Evolutionary conservation across 2,329 filamentous ascomycete species (phyloP), one percentile per base, ranked within the genome.

Genomic region (Diaporthe aspalathi): DNA sequence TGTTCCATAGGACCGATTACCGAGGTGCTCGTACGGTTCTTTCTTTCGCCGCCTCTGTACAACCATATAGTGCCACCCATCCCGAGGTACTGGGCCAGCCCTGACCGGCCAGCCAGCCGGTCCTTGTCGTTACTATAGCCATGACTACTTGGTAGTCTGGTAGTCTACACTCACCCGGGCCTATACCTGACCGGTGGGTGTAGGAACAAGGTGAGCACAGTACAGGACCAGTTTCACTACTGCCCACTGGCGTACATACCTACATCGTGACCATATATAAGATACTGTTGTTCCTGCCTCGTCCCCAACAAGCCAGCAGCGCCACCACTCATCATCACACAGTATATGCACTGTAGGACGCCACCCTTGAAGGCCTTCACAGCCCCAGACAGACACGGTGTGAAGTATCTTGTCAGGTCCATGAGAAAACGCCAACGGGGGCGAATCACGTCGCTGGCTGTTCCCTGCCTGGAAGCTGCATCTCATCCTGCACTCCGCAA

Each of bases 401-500:
- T 27, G 5, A 24, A 12, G 56, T 45, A 12, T 27, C 22, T 65
- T 29, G 11, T 43, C 24, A 29, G 29, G 11, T 7, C 32, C 5
- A 35, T 35, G 32, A 9, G 32, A 9, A 9, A 35, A 24, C 17
- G 17, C 20, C 12, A n/a, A 7, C 38, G 57, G 45, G 60, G 60
- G 60, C 45, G 60, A 65, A 65, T 65, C 60, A 65, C 43, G 27
- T 66, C 50, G 9, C 38, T 43, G 14, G 32, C 56, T 52, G 32
- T 22, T 29, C 40, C 47, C 49, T 29, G 56, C 67, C 65, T 63
- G 20, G 43, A 11, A 9, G 35, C 45, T 52, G 47, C 57, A 50
- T 53, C 53, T 60, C 53, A 60, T 27, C 17, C 35, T 38, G 53
- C 67, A 35, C 53, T 50, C 38, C 60, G 60, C 60, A 65, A 65